Percentiles rank a stretch among this genome's conserved stretches.
These are phyloP conservation scores for Geosmithia flava DNA, from an alignment of 2,329 filamentous ascomycete species.

Conservation along the genomic window DNA sequence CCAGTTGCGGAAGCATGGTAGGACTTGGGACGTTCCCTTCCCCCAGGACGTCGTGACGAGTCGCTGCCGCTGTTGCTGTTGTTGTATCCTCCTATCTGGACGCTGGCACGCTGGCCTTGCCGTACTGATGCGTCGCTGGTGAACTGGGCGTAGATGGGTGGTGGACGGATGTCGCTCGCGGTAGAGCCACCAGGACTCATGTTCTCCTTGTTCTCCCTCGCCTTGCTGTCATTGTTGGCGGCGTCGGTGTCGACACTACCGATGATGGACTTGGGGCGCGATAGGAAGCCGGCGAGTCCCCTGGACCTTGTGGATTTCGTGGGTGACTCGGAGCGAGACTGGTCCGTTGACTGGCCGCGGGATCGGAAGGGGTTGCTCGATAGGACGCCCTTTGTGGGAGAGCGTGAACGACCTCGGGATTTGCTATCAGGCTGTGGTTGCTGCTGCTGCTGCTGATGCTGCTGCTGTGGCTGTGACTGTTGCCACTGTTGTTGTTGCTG, in stretches of 20 bases:
- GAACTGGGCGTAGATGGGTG: constrained; percentile 77
- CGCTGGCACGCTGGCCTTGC: constrained; percentile 10
- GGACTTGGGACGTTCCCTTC: constrained; percentile 37
- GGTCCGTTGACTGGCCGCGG: background rate
- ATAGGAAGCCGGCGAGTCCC: constrained; percentile 67
- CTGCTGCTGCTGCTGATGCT: background rate
- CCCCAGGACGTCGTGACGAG: constrained; percentile 6
- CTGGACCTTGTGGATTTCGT: constrained; percentile 56
- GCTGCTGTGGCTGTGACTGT: constrained; percentile 1
- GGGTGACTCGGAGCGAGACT: constrained; percentile 33
- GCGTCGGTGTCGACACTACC: background rate
- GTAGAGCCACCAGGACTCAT: constrained; percentile 37
- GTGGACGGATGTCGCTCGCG: constrained; percentile 16
- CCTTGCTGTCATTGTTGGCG: background rate
- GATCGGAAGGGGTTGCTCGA: constrained; percentile 22
- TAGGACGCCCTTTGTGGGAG: constrained; percentile 29
- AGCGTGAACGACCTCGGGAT: constrained; percentile 22
- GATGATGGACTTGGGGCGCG: constrained; percentile 61
- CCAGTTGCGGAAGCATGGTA: constrained; percentile 23
- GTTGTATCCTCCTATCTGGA: constrained; percentile 9
- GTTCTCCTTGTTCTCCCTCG: constrained; percentile 68
- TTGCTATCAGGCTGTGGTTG: constrained; percentile 14
- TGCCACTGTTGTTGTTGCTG: background rate
- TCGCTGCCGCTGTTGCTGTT: constrained; percentile 4
- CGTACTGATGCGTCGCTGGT: constrained; percentile 13